These are phyloP conservation scores for Xylariaceae sp. DNA, from an alignment of 2,329 filamentous ascomycete genomes.

Conservation along the genomic window DNA sequence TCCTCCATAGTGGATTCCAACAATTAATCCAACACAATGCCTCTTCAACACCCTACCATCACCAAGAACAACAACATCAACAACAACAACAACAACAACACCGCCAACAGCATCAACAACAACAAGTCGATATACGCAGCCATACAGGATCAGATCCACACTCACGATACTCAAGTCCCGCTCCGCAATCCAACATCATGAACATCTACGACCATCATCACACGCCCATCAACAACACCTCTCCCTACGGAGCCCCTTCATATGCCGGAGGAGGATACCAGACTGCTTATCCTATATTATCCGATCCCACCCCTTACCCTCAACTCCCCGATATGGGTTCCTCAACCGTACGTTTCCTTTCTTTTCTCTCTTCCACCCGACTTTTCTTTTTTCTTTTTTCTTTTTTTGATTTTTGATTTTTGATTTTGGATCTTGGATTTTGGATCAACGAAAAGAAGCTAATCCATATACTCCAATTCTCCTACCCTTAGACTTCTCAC, in stretches of 20 bases:
- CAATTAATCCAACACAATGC: constrained; percentile 42
- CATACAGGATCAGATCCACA: constrained; percentile 34
- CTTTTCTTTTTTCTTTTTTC: no score
- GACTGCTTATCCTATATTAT: constrained; percentile 20
- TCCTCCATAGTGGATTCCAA: constrained; percentile 39
- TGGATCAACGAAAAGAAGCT: no score
- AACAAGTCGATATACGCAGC: constrained; percentile 25
- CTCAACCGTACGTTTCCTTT: constrained; percentile 22
- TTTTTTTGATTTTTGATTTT: no score
- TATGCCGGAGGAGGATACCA: constrained; percentile 24
- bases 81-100: constrained; percentile 11
- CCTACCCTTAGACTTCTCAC: constrained; percentile 22
- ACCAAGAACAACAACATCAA: constrained; percentile 20
- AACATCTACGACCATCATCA: constrained; percentile 27
- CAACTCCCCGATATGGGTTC: constrained; percentile 26
- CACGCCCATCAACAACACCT: constrained; percentile 26
- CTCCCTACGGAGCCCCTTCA: constrained; percentile 18
- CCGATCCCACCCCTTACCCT: constrained; percentile 27
- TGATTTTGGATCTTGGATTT: no score
- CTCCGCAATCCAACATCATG: constrained; percentile 27
- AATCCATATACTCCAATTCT: background rate
- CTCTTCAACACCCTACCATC: constrained; percentile 21
- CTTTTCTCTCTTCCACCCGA: no score
- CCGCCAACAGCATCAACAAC: constrained; percentile 24
- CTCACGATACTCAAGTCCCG: constrained; percentile 37